phyloP scores from a whole-genome alignment of 768 basidiomycete species.

The Lentinula raphanica region DNA sequence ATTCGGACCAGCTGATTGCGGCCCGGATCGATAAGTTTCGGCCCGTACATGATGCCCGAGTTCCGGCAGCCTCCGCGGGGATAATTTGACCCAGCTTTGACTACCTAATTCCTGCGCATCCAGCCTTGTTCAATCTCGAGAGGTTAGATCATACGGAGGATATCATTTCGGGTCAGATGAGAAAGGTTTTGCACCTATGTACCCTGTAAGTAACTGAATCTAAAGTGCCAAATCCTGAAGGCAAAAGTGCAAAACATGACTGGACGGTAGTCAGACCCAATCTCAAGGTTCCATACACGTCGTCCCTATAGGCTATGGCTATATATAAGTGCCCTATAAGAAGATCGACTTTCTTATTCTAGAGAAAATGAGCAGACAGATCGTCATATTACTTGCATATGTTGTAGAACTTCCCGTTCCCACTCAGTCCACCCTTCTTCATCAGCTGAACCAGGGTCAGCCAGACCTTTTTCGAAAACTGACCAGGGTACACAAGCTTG shows the following conservation, averaged over 20 bases:
- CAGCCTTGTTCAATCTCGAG: no score
- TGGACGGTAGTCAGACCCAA: neutral
- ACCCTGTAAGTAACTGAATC: neutral
- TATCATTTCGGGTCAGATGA: neutral
- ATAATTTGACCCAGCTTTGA: no score
- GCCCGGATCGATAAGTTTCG: neutral
- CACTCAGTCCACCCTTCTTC: conserved; percentile 70
- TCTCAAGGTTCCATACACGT: neutral
- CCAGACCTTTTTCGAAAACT: conserved; percentile 57
- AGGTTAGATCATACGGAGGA: no score
- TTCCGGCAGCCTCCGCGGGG: neutral
- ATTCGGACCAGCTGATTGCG: neutral
- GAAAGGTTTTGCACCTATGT: neutral
- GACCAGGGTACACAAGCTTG: conserved; percentile 69
- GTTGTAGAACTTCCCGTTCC: conserved; percentile 76
- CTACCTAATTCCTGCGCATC: no score
- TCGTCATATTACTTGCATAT: conserved; percentile 41
- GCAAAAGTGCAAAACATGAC: neutral
- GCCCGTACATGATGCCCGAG: neutral
- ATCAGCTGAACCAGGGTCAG: conserved; percentile 48
- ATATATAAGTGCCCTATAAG: neutral
- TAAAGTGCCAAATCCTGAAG: neutral
- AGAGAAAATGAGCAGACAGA: neutral
- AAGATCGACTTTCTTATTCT: neutral
- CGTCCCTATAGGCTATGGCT: neutral